Evolutionary conservation across 1,139 yeast species (phyloP).

Genomic region (Kodamaea arcana): DNA sequence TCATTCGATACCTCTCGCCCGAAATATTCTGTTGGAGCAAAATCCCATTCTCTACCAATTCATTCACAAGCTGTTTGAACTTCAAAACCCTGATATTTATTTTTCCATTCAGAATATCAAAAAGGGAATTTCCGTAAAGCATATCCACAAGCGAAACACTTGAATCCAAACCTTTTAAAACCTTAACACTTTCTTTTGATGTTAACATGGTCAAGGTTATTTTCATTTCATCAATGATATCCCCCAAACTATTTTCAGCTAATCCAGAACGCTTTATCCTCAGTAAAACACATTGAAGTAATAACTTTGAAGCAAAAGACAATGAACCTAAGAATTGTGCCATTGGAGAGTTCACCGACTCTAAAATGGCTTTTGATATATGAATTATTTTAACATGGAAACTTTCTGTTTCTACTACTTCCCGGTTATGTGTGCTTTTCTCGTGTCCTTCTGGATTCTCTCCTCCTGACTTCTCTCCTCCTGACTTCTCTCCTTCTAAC

Average conservation of each 20-base stretch:
- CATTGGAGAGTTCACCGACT: slow-evolving; percentile 73
- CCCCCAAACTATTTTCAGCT: slow-evolving; percentile 72
- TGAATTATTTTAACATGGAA: slow-evolving; percentile 23
- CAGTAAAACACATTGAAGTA: slow-evolving; percentile 63
- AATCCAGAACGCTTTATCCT: slow-evolving; percentile 65
- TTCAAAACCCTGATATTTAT: slow-evolving; percentile 36
- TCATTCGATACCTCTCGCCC: slow-evolving; percentile 62
- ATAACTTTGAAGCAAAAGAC: slow-evolving; percentile 66
- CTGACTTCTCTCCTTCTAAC: slow-evolving; percentile 10
- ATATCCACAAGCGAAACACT: slow-evolving; percentile 21
- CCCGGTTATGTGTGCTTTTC: slow-evolving; percentile 17
- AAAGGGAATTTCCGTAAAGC: slow-evolving; percentile 24
- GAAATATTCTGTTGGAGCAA: slow-evolving; percentile 60
- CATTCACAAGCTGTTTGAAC: slow-evolving; percentile 54
- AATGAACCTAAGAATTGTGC: slow-evolving; percentile 54
- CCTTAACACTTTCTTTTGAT: slow-evolving; percentile 16
- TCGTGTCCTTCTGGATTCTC: slow-evolving; percentile 8
- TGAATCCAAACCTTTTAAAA: slow-evolving; percentile 14
- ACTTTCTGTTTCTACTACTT: slow-evolving; percentile 28
- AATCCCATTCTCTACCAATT: slow-evolving; percentile 75
- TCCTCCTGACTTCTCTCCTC: slow-evolving; percentile 7
- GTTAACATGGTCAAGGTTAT: slow-evolving; percentile 29
- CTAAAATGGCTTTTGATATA: slow-evolving; percentile 59
- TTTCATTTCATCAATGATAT: slow-evolving; percentile 72
- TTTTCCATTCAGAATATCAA: slow-evolving; percentile 9